Percentiles rank a stretch among this genome's conserved stretches.
Conservation (phyloP, 768 basidiomycete genomes). For the Pholiota molesta region DNA sequence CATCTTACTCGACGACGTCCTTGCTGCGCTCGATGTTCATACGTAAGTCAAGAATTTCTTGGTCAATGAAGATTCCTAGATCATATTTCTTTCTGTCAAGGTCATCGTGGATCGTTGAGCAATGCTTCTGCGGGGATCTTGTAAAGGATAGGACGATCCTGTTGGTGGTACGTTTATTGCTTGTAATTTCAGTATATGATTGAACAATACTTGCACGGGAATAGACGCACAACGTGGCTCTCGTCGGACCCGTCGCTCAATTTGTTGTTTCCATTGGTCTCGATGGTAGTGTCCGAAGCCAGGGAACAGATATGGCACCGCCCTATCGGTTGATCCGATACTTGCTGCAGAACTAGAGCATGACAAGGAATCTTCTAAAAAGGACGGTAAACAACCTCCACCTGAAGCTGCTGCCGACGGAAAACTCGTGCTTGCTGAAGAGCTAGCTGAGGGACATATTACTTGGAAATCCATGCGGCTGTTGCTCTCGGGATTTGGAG, state of each 20-base stretch:
- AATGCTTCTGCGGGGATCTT: slow-evolving; percentile 70
- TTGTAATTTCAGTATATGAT: background rate
- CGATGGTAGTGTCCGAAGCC: slow-evolving; percentile 47
- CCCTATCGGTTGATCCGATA: slow-evolving; percentile 39
- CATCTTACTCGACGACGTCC: slow-evolving; percentile 73
- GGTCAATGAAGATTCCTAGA: background rate
- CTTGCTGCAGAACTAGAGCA: slow-evolving; percentile 36
- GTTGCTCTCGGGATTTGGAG: slow-evolving; percentile 38
- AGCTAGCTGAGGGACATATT: slow-evolving; percentile 44
- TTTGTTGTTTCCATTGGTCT: slow-evolving; percentile 55
- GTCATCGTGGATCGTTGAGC: slow-evolving; percentile 5
- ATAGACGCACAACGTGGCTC: slow-evolving; percentile 49
- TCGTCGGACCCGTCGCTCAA: slow-evolving; percentile 51
- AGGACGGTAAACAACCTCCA: slow-evolving; percentile 25
- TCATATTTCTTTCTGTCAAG: background rate
- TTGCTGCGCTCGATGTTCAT: slow-evolving; percentile 59
- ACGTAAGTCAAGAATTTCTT: slow-evolving; percentile 19
- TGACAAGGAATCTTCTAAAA: slow-evolving; percentile 14
- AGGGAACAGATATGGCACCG: slow-evolving; percentile 44
- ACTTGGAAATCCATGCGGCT: slow-evolving; percentile 34
- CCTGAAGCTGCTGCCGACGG: slow-evolving; percentile 35
- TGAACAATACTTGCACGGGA: background rate
- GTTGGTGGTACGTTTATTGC: slow-evolving; percentile 61
- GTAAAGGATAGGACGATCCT: slow-evolving; percentile 76
- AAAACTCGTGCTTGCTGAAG: slow-evolving; percentile 64